Evolutionary conservation across 306 rosid species (phyloP), one percentile per base, ranked within the genome.

Genomic region (Glycine tomentella): DNA sequence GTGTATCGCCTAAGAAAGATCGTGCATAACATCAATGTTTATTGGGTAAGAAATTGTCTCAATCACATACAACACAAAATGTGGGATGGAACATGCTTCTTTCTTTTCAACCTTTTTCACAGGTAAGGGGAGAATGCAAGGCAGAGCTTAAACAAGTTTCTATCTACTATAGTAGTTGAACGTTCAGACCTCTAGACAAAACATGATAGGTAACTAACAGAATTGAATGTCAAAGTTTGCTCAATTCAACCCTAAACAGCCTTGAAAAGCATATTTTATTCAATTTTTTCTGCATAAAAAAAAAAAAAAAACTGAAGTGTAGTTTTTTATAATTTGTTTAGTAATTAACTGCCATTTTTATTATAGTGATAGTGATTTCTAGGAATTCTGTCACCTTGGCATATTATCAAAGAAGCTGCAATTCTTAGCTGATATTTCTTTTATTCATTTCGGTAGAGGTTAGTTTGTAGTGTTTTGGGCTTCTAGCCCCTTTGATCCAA

Each of bases 31-130:
- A 50, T 49, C 6, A 50, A 49, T 12, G 46, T 7, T 51, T 50
- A 50, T 13, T 31, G 62, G 49, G 11, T 56, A 33, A 56, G 33
- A 16, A 15, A 56, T 16, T 56, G 33, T 52, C 40, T 53, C 50
- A 72, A 34, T 72, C 77, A 52, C 65, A 71, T 2, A 50, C 38
- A 34, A 42, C 76, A 25, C 25, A 17, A 31, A 70, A 48, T 71
- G 59, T 42, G 46, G 11, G 46, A 31, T 11, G 44, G 59, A 5
- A 17, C 57, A 2, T 46, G 16, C 72, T 66, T 40, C 72, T 66
- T 40, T 33, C 16, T 62, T 62, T 31, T 11, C 67, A 20, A 11
- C 42, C 42, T 10, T 9, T 61, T 61, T 64, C 14, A 64, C 8
- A 64, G 11, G 2, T 36, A 34, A 36, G 0, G n/a, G 53, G 53